Evolutionary conservation across 1,139 yeast genomes (phyloP), one percentile per base, ranked within the genome.

Genomic region (Suzukiozyma palmioleophila): DNA sequence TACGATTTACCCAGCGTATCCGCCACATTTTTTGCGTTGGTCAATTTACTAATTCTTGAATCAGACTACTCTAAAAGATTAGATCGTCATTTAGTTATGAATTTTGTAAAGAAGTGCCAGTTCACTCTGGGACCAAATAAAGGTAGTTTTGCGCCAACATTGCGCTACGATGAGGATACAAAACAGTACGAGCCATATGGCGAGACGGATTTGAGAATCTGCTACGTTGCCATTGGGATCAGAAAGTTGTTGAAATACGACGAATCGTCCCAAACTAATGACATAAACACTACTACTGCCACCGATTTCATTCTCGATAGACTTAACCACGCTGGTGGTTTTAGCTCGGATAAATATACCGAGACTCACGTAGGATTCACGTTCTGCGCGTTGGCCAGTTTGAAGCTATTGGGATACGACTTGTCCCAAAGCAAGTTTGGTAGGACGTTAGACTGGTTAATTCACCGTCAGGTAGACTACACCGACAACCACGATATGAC

Each of bases 291-390:
- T 0, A 62, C 52, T 0, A 49, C 49, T 3, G 56, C 83, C 30
- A 53, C 56, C 7, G 43, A 47, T 0, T 81, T 69, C 52, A 62
- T 88, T 0, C 33, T 56, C n/a, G 47, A 57, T 0, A 62, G 79
- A 30, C 58, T 70, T 28, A 67, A 72, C 31, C 71, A 61, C 46
- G 81, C 76, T 51, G 97, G 97, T 1, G 97, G 96, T 0, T 64
- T 72, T 40, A 58, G 70, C 26, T 60, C 68, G 10, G 36, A 48
- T 5, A 44, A 46, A 2, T 41, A 47, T 31, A 69, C 75, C 16
- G 98, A 92, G 59, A 72, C 94, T 2, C 97, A 92, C 60, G 79
- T 90, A 8, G 98, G 98, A 0, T 73, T 84, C 46, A 84, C 96
- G 0, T 92, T 80, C 54, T 90, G 97, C 61, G 96, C 88, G 0